Conservation (phyloP, 1,139 yeast genomes). For the Taphrina wiesneri region DNA sequence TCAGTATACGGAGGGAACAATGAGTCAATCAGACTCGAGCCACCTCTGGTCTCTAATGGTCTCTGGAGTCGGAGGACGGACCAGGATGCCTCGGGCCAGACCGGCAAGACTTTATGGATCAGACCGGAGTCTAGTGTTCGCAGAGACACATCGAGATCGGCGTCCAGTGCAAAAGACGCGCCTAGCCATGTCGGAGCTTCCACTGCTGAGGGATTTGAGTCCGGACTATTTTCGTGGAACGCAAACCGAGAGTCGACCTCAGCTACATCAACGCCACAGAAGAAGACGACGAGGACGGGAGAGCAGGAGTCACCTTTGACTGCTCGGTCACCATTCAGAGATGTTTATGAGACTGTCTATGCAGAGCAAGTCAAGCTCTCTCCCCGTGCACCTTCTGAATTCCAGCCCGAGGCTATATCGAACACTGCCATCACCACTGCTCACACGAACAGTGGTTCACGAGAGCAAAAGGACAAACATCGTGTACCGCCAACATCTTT, state of each 20-base stretch:
- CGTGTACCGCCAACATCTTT: neutral
- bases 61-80: neutral
- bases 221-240: conserved; percentile 7
- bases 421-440: neutral
- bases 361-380: conserved; percentile 4
- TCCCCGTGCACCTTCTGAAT: neutral
- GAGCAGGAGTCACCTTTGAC: neutral
- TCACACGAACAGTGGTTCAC: neutral
- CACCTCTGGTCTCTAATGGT: neutral
- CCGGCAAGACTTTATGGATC: neutral
- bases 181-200: neutral
- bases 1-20: neutral
- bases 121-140: neutral
- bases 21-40: neutral
- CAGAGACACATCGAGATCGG: neutral
- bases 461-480: neutral
- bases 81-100: neutral
- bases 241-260: neutral
- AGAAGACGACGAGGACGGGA: neutral
- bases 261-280: neutral
- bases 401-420: neutral
- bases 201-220: neutral
- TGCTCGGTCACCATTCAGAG: neutral
- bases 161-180: neutral
- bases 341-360: conserved; percentile 1